Base-by-base conservation (phyloP, 345 rosid genomes). In the Iberis pinnata region DNA sequence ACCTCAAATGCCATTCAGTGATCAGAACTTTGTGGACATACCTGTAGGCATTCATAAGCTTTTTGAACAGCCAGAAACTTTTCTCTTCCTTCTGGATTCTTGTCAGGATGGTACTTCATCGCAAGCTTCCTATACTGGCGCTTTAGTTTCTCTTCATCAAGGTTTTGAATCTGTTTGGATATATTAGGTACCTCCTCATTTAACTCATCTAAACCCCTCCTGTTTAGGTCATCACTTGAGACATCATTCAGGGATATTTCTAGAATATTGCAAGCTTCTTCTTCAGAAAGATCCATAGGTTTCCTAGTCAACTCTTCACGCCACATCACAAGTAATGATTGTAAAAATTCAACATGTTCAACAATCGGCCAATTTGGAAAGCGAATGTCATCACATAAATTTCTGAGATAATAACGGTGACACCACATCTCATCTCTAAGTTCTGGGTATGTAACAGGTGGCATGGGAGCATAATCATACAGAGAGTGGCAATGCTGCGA, bases 351-450 rank as follows among this genome's bases (percentile, higher is more conserved):
- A 10, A 92, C 98, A 76, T 92, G 98, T 70, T 92, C 98, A 61
- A 88, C 98, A 48, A 92, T 85, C 43, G 77, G 85, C 98, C 98
- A 92, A 67, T 85, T 88, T 15, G 95, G 97, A 79, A 92, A 92
- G 19, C 81, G 85, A 59, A 85, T 85, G 67, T 88, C 95, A 66
- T 92, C 95, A 61, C 98, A 92, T 52, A 92, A 74, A 69, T 92
- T 92, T 37, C 90, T 74, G 26, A 92, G 95, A 74, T 92, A 92
- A 63, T 92, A 92, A 12, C 97, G 94, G 65, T 92, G 95, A 71
- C 98, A 92, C 98, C 98, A 92, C 98, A 92, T 92, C 77, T 92
- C 98, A 79, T 92, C 97, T 85, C 81, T 83, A 60, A 92, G 79
- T 68, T 92, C 98, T 61, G 97, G 95, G 59, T 92, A 92, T 10